These are phyloP conservation scores for Heliamphora pulchella DNA, from an alignment of 179 eudicot species.

Conservation along the genomic window DNA sequence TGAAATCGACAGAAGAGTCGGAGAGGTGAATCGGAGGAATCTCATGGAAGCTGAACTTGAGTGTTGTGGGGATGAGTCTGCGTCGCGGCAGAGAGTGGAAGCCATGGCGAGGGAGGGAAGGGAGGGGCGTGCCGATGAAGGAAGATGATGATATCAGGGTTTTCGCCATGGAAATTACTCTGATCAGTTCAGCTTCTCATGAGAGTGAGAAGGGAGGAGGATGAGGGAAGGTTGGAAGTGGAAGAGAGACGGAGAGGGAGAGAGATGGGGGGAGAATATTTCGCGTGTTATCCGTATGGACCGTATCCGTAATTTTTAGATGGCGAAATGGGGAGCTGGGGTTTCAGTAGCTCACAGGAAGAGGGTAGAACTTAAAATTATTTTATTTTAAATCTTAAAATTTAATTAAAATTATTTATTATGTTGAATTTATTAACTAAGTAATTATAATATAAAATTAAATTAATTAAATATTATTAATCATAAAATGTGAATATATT, in stretches of 20 bases:
- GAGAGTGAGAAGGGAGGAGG: slow-evolving; percentile 6
- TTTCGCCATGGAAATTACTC: slow-evolving; percentile 44
- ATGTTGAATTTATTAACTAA: too few relatives aligned
- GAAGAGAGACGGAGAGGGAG: slow-evolving; percentile 7
- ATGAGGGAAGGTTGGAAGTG: not conserved
- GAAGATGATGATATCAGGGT: slow-evolving; percentile 66
- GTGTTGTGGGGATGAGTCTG: slow-evolving; percentile 38
- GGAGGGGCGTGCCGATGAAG: slow-evolving; percentile 45
- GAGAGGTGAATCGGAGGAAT: slow-evolving; percentile 43
- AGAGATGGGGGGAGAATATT: not conserved
- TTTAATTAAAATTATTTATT: too few relatives aligned
- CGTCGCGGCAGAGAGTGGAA: slow-evolving; percentile 24
- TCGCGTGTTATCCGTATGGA: slow-evolving; percentile 15
- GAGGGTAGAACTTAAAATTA: too few relatives aligned
- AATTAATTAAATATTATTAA: too few relatives aligned
- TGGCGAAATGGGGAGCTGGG: not conserved
- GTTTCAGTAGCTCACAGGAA: not conserved
- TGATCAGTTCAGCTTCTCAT: slow-evolving; percentile 20
- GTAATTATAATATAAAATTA: too few relatives aligned
- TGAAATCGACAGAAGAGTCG: slow-evolving; percentile 37
- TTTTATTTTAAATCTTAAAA: too few relatives aligned
- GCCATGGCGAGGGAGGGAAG: slow-evolving; percentile 40
- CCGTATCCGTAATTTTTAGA: slow-evolving; percentile 14
- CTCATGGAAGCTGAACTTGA: slow-evolving; percentile 54
- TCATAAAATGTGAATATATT: too few relatives aligned